phyloP scores from a whole-genome alignment of 768 basidiomycete species.

The Mycena latifolia region DNA sequence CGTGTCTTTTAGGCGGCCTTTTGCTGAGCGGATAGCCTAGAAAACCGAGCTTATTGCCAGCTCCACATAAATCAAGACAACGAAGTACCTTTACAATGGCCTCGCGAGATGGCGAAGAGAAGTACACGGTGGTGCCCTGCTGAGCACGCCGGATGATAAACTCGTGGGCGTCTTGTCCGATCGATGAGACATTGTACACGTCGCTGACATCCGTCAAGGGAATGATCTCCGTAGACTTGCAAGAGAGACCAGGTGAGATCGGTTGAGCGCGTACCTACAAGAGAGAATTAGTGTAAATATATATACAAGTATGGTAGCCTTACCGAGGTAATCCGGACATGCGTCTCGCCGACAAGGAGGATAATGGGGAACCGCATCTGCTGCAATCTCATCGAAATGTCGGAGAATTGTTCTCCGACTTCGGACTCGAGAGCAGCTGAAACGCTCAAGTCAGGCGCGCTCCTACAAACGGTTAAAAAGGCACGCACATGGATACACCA shows the following conservation, averaged over 20 bases:
- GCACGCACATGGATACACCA: constrained; percentile 71
- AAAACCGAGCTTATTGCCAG: constrained; percentile 1
- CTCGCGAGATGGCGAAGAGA: constrained; percentile 79
- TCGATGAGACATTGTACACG: constrained; percentile 79
- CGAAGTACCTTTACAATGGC: constrained; percentile 75
- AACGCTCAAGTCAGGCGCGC: constrained; percentile 21
- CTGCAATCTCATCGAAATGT: constrained; percentile 77
- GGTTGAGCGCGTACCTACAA: constrained; percentile 75
- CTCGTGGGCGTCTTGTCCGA: constrained; percentile 78
- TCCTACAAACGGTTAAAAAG: background rate
- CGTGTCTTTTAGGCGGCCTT: constrained; percentile 72
- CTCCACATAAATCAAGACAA: background rate
- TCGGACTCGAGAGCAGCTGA: constrained; percentile 77
- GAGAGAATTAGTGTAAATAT: background rate
- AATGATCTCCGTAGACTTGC: constrained; percentile 87
- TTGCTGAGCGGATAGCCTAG: constrained; percentile 82
- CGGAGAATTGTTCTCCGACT: constrained; percentile 60
- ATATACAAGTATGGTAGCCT: constrained; percentile 38
- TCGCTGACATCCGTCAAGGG: constrained; percentile 87
- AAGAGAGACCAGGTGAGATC: constrained; percentile 75
- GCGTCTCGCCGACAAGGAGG: constrained; percentile 74
- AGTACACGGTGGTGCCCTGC: constrained; percentile 81
- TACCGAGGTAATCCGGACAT: constrained; percentile 84
- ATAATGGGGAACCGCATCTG: constrained; percentile 80
- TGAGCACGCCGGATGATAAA: constrained; percentile 84